These are phyloP conservation scores for Tremella fuciformis DNA, from an alignment of 768 basidiomycete genomes.

Conservation along the genomic window DNA sequence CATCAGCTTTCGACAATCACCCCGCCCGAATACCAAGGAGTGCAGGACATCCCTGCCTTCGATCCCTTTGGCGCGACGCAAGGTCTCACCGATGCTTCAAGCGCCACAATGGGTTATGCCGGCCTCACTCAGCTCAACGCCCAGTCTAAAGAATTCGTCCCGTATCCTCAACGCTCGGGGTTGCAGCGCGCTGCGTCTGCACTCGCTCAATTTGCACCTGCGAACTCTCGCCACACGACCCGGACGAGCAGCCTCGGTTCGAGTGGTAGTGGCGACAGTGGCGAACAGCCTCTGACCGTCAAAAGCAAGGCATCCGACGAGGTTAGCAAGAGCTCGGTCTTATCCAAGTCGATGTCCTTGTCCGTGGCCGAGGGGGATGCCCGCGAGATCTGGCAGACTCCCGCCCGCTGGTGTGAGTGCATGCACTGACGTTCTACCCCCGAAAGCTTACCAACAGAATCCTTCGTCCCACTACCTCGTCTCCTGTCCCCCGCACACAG, in stretches of 20 bases:
- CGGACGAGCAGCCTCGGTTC: background rate
- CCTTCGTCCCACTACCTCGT: no score
- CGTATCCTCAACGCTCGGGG: background rate
- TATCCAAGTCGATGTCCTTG: no score
- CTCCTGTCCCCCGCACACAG: no score
- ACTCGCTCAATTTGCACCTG: background rate
- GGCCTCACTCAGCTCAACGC: conserved; percentile 2
- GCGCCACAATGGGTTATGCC: no score
- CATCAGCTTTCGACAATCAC: background rate
- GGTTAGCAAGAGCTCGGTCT: background rate
- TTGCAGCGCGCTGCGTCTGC: no score
- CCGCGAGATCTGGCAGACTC: no score
- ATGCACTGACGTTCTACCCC: no score
- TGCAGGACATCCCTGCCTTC: background rate
- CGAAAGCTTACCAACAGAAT: no score
- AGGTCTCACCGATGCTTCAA: no score
- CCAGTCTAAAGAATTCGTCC: background rate
- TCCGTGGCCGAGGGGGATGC: no score
- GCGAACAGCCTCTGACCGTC: background rate
- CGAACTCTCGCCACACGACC: background rate
- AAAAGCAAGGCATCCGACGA: background rate
- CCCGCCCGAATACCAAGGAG: background rate
- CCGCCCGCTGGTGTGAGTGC: no score
- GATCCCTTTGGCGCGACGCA: background rate
- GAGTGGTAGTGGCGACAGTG: conserved; percentile 2